These are phyloP conservation scores for Pterocarpus macrocarpus DNA, from an alignment of 306 rosid genomes.

Conservation along the genomic window DNA sequence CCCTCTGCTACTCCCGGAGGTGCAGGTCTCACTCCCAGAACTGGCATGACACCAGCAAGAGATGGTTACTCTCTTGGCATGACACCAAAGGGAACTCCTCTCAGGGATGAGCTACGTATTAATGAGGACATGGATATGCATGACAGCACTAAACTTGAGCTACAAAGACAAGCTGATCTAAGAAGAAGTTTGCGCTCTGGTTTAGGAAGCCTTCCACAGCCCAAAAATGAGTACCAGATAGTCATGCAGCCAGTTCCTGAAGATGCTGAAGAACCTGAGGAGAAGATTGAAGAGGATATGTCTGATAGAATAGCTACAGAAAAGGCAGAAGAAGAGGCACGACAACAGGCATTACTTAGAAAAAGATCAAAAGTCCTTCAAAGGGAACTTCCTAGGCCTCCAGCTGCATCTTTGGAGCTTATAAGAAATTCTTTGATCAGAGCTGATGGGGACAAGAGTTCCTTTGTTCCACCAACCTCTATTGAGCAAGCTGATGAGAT, in stretches of 20 bases:
- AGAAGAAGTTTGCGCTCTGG: slow-evolving; percentile 73
- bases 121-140: slow-evolving; percentile 76
- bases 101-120: slow-evolving; percentile 83
- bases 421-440: slow-evolving; percentile 80
- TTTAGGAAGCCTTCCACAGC: slow-evolving; percentile 73
- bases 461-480: slow-evolving; percentile 89
- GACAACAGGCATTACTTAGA: slow-evolving; percentile 81
- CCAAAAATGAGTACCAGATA: slow-evolving; percentile 86
- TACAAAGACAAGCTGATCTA: slow-evolving; percentile 72
- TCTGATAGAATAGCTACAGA: slow-evolving; percentile 85
- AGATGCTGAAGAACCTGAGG: slow-evolving; percentile 84
- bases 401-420: slow-evolving; percentile 75
- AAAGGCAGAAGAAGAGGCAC: slow-evolving; percentile 87
- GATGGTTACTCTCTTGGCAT: slow-evolving; percentile 73
- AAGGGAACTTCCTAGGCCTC: slow-evolving; percentile 95
- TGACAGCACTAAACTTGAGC: slow-evolving; percentile 73
- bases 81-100: slow-evolving; percentile 88
- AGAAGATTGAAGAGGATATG: slow-evolving; percentile 89
- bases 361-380: slow-evolving; percentile 92
- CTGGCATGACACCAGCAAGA: slow-evolving; percentile 84
- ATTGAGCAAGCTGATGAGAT: slow-evolving; percentile 91
- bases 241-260: slow-evolving; percentile 80
- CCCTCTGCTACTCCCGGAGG: slow-evolving; percentile 92
- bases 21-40: slow-evolving; percentile 76
- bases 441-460: slow-evolving; percentile 88